A percentile compares a stretch with the other conserved stretches of the same genome.
phyloP scores from a whole-genome alignment of 2,329 filamentous ascomycete species.

The Didymella pomorum region DNA sequence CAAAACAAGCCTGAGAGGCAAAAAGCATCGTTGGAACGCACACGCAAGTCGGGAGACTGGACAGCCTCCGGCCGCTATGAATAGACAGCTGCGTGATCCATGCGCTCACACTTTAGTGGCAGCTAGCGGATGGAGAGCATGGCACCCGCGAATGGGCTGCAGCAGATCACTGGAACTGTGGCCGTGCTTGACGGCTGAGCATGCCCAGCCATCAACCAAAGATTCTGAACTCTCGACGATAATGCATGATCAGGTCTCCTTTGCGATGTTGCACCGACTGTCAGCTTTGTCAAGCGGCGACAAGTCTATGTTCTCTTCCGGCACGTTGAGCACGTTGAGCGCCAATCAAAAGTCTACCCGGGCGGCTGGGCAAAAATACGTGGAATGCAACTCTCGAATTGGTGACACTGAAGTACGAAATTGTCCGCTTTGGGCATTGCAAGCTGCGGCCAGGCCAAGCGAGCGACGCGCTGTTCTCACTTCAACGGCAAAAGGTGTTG shows the following conservation, averaged over 20 bases:
- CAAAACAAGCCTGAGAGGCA: conserved; percentile 14
- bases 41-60: conserved; percentile 7
- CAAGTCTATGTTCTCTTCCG: conserved; percentile 1
- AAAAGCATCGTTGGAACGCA: conserved; percentile 14
- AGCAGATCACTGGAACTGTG: conserved; percentile 24
- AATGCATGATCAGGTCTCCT: conserved; percentile 5
- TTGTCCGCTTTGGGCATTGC: conserved; percentile 7
- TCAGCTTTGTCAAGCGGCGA: conserved; percentile 9
- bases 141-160: conserved; percentile 31
- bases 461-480: background rate
- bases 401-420: conserved; percentile 13
- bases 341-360: conserved; percentile 2
- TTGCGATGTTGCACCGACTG: conserved; percentile 8
- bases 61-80: conserved; percentile 30
- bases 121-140: conserved; percentile 22
- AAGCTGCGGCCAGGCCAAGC: conserved; percentile 9
- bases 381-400: conserved; percentile 16
- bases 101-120: conserved; percentile 32
- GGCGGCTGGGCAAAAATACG: conserved; percentile 2
- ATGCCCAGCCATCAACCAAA: conserved; percentile 6
- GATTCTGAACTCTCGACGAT: background rate
- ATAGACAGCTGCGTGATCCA: conserved; percentile 35
- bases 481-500: conserved; percentile 1
- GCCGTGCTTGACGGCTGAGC: conserved; percentile 33
- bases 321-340: conserved; percentile 1